phyloP scores from a whole-genome alignment of 129 eudicot species.

The Glebionis coronaria region DNA sequence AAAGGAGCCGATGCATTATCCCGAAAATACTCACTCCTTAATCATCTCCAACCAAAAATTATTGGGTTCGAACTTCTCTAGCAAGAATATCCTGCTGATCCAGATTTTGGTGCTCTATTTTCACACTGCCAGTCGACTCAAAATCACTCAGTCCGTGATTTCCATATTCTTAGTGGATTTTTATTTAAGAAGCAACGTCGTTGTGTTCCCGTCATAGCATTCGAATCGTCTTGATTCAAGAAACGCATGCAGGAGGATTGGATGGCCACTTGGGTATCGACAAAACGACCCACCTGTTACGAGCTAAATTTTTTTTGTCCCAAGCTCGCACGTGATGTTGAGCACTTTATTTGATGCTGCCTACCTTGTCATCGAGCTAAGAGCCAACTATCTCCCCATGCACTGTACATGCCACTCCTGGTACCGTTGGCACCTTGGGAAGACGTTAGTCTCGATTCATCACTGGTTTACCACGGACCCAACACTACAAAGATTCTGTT shows the following conservation, averaged over 20 bases:
- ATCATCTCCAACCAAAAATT: background rate
- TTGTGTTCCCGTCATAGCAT: background rate
- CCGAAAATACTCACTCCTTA: too few relatives aligned
- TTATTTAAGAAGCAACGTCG: background rate
- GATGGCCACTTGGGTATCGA: background rate
- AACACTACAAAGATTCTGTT: too few relatives aligned
- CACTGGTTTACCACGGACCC: too few relatives aligned
- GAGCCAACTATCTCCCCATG: too few relatives aligned
- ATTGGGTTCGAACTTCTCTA: background rate
- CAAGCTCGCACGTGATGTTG: background rate
- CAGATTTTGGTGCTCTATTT: background rate
- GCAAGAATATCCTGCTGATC: background rate
- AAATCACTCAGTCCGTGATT: background rate
- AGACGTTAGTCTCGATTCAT: too few relatives aligned
- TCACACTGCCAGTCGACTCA: background rate
- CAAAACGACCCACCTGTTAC: background rate
- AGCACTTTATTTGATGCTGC: too few relatives aligned
- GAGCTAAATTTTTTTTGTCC: background rate
- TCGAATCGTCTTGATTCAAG: background rate
- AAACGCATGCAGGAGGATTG: background rate
- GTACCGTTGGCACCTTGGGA: too few relatives aligned
- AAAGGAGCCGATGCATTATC: too few relatives aligned
- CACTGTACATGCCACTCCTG: too few relatives aligned
- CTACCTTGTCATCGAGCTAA: too few relatives aligned
- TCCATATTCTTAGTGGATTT: background rate